Evolutionary conservation across 345 rosid species (phyloP).

Genomic region (Eucalyptus curtisii): DNA sequence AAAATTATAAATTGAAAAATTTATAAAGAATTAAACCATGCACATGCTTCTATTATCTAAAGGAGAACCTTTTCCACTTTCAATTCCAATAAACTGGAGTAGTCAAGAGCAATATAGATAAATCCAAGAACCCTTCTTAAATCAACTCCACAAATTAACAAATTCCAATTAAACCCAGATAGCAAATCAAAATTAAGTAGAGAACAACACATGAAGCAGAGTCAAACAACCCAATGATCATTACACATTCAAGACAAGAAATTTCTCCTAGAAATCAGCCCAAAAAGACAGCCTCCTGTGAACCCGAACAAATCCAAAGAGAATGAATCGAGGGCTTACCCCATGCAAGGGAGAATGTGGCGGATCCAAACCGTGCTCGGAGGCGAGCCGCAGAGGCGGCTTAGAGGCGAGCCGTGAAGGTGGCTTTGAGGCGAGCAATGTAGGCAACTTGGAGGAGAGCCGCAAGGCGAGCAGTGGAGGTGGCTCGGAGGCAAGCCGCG

Average conservation of each 20-base stretch:
- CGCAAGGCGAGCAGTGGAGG: too few species aligned
- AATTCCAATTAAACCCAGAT: not conserved
- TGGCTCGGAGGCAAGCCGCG: too few species aligned
- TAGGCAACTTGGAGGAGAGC: too few species aligned
- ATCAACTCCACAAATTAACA: not conserved
- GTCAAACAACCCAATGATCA: not conserved
- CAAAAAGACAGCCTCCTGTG: not conserved
- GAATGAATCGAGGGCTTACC: conserved; percentile 30
- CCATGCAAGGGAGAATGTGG: conserved; percentile 40
- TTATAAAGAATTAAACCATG: too few species aligned
- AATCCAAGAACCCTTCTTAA: not conserved
- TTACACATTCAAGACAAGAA: not conserved
- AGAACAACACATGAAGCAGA: not conserved
- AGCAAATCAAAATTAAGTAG: not conserved
- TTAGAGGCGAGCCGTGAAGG: too few species aligned
- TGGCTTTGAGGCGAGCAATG: too few species aligned
- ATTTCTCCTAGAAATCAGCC: not conserved
- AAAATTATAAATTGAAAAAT: too few species aligned
- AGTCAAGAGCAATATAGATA: not conserved
- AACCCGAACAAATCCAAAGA: too few species aligned
- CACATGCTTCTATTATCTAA: not conserved
- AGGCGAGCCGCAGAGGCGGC: too few species aligned
- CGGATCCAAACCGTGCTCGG: conserved; percentile 30
- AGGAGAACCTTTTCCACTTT: not conserved
- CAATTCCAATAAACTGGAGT: not conserved